Evolutionary conservation across 345 rosid genomes (phyloP).

Genomic region (Salix arbutifolia): DNA sequence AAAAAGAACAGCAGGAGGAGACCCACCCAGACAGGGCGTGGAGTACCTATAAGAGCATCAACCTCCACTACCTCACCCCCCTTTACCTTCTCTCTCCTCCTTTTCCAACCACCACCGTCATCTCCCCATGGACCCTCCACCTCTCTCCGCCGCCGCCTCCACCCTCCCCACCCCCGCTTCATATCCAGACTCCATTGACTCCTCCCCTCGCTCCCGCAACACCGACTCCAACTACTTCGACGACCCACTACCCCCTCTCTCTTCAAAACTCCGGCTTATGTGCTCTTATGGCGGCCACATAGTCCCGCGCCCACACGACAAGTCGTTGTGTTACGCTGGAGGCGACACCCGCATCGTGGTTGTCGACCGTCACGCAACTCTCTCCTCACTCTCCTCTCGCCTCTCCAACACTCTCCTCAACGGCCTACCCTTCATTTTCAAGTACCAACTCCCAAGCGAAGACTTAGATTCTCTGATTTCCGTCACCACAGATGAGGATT

Average conservation of each 20-base stretch:
- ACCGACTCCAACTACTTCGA: conserved; percentile 55
- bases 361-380: conserved; percentile 65
- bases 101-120: conserved; percentile 20
- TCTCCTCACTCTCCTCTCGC: conserved; percentile 47
- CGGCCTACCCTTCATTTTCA: conserved; percentile 66
- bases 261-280: conserved; percentile 82
- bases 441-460: conserved; percentile 90
- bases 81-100: background rate
- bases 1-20: conserved; percentile 5
- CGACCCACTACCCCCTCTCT: conserved; percentile 37
- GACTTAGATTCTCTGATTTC: conserved; percentile 93
- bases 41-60: conserved; percentile 24
- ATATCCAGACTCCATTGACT: conserved; percentile 58
- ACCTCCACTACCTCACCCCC: background rate
- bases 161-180: conserved; percentile 10
- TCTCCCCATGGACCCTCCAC: conserved; percentile 14
- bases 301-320: conserved; percentile 88
- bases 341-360: conserved; percentile 91
- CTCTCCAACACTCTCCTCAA: conserved; percentile 62
- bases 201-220: conserved; percentile 83
- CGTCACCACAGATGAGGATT: conserved; percentile 87
- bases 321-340: conserved; percentile 77
- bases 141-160: conserved; percentile 16
- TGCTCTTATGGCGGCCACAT: conserved; percentile 91
- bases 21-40: background rate